Conservation (phyloP, 2,329 filamentous ascomycete species). For the Ophiostoma perfectum region DNA sequence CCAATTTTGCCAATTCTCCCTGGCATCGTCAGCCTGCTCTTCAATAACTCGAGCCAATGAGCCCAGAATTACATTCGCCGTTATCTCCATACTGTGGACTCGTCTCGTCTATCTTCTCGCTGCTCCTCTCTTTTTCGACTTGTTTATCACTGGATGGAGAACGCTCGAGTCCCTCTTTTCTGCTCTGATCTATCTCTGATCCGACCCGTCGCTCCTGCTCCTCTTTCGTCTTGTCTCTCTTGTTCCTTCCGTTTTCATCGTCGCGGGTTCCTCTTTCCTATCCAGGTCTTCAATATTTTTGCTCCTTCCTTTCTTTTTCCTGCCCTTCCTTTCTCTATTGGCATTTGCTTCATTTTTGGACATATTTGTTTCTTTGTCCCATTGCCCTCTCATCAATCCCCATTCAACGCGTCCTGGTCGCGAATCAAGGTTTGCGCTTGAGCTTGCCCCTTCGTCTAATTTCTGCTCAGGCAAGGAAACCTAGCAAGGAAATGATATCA, state of each 20-base stretch:
- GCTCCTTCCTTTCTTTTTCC: not conserved
- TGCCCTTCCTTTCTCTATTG: not conserved
- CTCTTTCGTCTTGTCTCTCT: not conserved
- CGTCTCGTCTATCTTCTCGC: not conserved
- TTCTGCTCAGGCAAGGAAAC: not conserved
- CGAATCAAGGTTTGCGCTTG: not conserved
- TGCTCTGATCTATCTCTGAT: constrained; percentile 5
- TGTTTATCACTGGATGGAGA: constrained; percentile 8
- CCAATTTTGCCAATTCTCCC: not conserved
- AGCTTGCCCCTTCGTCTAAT: not conserved
- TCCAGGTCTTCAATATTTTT: not conserved
- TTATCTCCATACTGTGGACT: constrained; percentile 13
- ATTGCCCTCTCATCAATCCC: not conserved
- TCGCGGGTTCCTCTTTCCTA: constrained; percentile 2
- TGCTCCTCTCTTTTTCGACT: constrained; percentile 5
- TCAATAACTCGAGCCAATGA: not conserved
- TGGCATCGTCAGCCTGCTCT: not conserved
- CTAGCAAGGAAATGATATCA: not conserved
- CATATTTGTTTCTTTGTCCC: not conserved
- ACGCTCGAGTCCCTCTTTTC: not conserved
- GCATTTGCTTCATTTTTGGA: not conserved
- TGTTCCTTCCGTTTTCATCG: constrained; percentile 9
- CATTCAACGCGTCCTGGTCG: not conserved
- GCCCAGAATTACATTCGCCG: not conserved
- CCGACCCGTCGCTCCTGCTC: not conserved